Percentiles rank a stretch among this genome's conserved stretches.
Evolutionary conservation across 2,329 filamentous ascomycete genomes (phyloP).

Genomic region (Microdochium bolleyi): DNA sequence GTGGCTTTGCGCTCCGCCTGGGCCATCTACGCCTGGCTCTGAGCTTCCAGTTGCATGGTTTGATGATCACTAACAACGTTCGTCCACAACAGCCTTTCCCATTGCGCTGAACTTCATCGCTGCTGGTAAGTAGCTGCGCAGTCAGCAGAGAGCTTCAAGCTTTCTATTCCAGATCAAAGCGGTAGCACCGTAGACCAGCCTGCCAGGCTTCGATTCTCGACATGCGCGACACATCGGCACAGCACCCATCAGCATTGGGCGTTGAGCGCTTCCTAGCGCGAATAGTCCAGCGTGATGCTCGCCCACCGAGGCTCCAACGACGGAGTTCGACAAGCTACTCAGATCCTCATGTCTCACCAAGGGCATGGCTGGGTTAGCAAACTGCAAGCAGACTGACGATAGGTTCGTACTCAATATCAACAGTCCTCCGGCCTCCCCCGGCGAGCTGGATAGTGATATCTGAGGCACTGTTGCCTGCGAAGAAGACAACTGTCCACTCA

Average conservation of each 20-base stretch:
- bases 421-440: slow-evolving; percentile 15
- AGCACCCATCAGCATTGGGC: background rate
- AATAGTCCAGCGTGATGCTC: background rate
- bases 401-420: slow-evolving; percentile 37
- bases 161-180: slow-evolving; percentile 42
- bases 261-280: background rate
- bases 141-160: slow-evolving; percentile 18
- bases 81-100: slow-evolving; percentile 59
- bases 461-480: background rate
- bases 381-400: slow-evolving; percentile 16
- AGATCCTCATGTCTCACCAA: background rate
- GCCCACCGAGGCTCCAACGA: background rate
- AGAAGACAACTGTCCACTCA: background rate
- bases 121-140: slow-evolving; percentile 66
- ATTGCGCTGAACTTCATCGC: slow-evolving; percentile 85
- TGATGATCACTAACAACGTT: slow-evolving; percentile 2
- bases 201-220: background rate
- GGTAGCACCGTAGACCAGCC: slow-evolving; percentile 41
- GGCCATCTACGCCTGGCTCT: too few species aligned
- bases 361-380: background rate
- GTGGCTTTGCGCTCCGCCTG: slow-evolving; percentile 4
- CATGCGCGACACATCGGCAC: background rate
- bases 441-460: background rate
- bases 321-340: background rate
- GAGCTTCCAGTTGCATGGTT: too few species aligned